These are phyloP conservation scores for Blakeslea trispora DNA, from an alignment of 371 early-diverging fungal genomes.

Conservation along the genomic window DNA sequence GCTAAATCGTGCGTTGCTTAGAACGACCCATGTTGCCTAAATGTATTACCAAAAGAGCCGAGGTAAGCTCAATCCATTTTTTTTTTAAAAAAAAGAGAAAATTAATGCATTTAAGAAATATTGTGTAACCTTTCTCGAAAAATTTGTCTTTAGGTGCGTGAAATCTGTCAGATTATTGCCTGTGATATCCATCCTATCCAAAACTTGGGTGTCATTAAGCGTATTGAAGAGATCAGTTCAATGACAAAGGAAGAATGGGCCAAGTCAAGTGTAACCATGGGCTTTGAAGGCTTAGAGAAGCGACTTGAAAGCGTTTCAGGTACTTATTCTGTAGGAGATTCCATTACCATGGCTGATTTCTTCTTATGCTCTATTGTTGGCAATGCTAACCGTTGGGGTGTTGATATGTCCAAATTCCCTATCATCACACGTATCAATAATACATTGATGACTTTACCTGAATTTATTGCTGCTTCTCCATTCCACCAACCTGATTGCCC, in stretches of 20 bases:
- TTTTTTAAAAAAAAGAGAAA: no score
- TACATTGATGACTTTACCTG: constrained; percentile 56
- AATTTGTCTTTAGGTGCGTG: constrained; percentile 72
- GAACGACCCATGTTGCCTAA: constrained; percentile 73
- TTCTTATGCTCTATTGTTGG: constrained; percentile 79
- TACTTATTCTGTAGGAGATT: constrained; percentile 79
- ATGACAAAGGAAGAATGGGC: constrained; percentile 67
- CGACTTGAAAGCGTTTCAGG: constrained; percentile 64
- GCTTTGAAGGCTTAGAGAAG: constrained; percentile 74
- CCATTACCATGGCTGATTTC: constrained; percentile 85
- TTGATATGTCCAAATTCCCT: constrained; percentile 78
- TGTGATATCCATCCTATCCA: constrained; percentile 91
- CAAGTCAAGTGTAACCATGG: constrained; percentile 55
- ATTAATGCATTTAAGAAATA: no score
- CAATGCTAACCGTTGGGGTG: constrained; percentile 73
- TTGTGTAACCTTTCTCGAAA: background rate
- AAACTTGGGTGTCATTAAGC: constrained; percentile 74
- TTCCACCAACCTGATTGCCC: constrained; percentile 77
- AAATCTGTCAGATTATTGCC: constrained; percentile 70
- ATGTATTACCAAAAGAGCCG: constrained; percentile 63
- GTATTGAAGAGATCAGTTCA: constrained; percentile 54
- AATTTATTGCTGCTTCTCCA: constrained; percentile 74
- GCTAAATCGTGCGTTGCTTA: constrained; percentile 6
- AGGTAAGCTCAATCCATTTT: constrained; percentile 32
- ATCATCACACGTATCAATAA: constrained; percentile 61